These are phyloP conservation scores for Flaveria sonorensis DNA, from an alignment of 129 eudicot genomes.

Conservation along the genomic window DNA sequence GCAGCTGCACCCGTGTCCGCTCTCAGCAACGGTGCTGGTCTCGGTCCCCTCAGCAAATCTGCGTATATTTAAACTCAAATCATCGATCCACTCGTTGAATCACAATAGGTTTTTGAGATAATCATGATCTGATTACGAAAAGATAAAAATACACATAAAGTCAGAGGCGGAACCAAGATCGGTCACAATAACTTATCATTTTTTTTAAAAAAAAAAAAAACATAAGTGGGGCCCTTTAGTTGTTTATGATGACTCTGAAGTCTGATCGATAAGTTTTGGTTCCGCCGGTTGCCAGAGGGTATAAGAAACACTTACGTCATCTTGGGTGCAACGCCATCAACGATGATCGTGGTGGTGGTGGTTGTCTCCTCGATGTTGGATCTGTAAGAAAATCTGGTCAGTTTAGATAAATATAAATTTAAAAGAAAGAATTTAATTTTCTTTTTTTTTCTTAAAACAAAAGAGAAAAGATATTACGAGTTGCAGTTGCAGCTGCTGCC, in stretches of 20 bases:
- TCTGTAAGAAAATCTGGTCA: slow-evolving; percentile 26
- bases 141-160: too few relatives aligned
- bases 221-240: too few relatives aligned
- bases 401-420: background rate
- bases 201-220: too few relatives aligned
- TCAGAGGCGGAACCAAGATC: too few relatives aligned
- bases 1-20: slow-evolving; percentile 58
- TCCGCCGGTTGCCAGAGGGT: background rate
- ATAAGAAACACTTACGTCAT: slow-evolving; percentile 42
- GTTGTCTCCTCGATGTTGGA: slow-evolving; percentile 55
- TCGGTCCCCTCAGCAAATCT: slow-evolving; percentile 52
- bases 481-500: slow-evolving; percentile 62
- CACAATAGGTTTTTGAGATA: too few relatives aligned
- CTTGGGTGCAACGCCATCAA: slow-evolving; percentile 62
- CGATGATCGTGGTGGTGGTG: slow-evolving; percentile 47
- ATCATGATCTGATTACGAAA: too few relatives aligned
- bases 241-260: too few relatives aligned
- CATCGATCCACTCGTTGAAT: too few relatives aligned
- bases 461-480: slow-evolving; percentile 33
- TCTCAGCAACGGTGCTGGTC: slow-evolving; percentile 42
- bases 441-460: background rate
- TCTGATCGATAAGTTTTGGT: too few relatives aligned
- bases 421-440: background rate
- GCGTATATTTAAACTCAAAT: background rate
- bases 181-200: too few relatives aligned